A percentile compares a stretch with the other conserved stretches of the same genome.
These are phyloP conservation scores for Ceratobasidium sp. DNA, from an alignment of 1,284 basidiomycete genomes.

Conservation along the genomic window DNA sequence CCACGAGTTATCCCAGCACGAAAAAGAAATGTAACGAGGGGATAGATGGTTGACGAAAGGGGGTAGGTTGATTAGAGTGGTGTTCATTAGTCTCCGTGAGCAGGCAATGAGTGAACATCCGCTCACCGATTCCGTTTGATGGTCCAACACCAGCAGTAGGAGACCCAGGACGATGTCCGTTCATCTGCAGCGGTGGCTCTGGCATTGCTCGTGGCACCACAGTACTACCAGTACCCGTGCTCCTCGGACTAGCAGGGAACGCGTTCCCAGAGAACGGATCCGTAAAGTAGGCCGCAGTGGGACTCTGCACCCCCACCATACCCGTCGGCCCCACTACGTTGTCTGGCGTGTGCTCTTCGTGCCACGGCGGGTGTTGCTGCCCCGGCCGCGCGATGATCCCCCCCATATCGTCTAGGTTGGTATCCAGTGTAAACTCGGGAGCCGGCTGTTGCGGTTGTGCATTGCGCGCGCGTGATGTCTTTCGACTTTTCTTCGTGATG, in stretches of 20 bases:
- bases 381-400: constrained; percentile 66
- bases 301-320: constrained; percentile 25
- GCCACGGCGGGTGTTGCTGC: constrained; percentile 24
- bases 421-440: constrained; percentile 65
- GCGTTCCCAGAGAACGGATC: constrained; percentile 21
- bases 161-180: constrained; percentile 28
- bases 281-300: constrained; percentile 27
- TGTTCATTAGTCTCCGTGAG: constrained; percentile 9
- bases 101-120: background rate
- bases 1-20: too few relatives aligned
- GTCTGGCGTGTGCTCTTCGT: too few relatives aligned
- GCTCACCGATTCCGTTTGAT: background rate
- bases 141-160: constrained; percentile 34
- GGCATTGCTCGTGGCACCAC: background rate
- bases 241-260: constrained; percentile 16
- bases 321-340: constrained; percentile 22
- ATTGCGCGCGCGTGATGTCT: constrained; percentile 9
- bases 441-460: background rate
- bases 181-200: constrained; percentile 10
- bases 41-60: too few relatives aligned
- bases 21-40: too few relatives aligned
- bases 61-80: too few relatives aligned
- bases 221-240: background rate
- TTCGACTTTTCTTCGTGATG: constrained; percentile 8
- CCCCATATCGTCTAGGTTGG: constrained; percentile 81